Evolutionary conservation across 768 basidiomycete species (phyloP), one percentile per base, ranked within the genome.

Genomic region (Hypsizygus marmoreus): DNA sequence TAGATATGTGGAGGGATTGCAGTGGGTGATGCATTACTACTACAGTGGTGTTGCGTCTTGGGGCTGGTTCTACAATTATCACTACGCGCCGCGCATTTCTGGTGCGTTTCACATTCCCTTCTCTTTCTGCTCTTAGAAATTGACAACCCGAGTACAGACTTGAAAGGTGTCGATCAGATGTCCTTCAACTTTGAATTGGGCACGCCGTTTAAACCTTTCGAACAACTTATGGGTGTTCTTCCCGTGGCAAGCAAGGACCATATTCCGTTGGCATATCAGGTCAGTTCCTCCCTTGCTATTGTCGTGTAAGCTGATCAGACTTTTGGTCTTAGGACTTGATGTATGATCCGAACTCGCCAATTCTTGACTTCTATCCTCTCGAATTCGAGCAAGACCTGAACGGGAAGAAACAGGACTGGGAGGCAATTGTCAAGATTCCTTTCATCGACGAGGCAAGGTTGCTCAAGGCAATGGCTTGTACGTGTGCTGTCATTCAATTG

Each of bases 11-110:
- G 91, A 98, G 62, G 97, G 97, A 1, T 68, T 99, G 50, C 97
- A 99, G 61, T 98, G 95, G 97, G 93, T 98, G 24, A 90, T 99
- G 88, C 89, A 93, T 61, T 99, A 99, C 66, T 99, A 99, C 64
- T 98, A 97, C 65, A 82, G 88, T 51, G 97, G 97, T 4, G 94
- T 98, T 13, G 89, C 93, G 4, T 95, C 92, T 12, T 99, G 97
- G 97, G 81, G 91, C 16, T 98, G 97, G 97, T 99, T 95, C 72
- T 98, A 98, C 69, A 74, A 95, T 65, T 98, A 97, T 64, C 95
- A 99, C 62, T 99, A 95, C 64, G 89, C 97, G 0, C 97, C 97
- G 16, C 83, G 94, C 22, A 97, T 98, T 44, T 92, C 93, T 14
- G 95, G 95, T 95, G 57, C 42, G 76, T 61, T 12, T 5, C n/a